A percentile compares a stretch with the other conserved stretches of the same genome.
Evolutionary conservation across 176 grass and related monocot species (phyloP).

Genomic region (Echinochloa phyllopogon): DNA sequence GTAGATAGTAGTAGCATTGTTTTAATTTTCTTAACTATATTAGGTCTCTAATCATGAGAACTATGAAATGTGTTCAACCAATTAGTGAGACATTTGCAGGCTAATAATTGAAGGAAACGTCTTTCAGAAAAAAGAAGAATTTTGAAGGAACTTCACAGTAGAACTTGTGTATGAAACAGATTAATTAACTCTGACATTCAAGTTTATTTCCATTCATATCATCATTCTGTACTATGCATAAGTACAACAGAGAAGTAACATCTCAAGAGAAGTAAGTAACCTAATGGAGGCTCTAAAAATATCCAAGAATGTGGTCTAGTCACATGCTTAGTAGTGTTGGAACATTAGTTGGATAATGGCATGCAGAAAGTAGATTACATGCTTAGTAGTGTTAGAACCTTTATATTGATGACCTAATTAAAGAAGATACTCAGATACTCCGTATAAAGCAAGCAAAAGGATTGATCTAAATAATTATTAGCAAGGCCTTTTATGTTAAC

Average conservation of each 20-base stretch:
- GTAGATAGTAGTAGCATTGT: not conserved
- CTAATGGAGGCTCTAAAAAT: not conserved
- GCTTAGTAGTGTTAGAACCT: not conserved
- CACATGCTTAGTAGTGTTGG: not conserved
- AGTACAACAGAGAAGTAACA: not conserved
- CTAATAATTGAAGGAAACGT: not conserved
- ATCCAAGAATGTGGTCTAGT: not conserved
- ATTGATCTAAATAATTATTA: slow-evolving; percentile 1
- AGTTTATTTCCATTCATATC: not conserved
- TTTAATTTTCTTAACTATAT: not conserved
- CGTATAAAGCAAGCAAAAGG: not conserved
- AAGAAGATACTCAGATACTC: slow-evolving; percentile 24
- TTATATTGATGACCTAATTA: slow-evolving; percentile 29
- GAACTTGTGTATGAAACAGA: not conserved
- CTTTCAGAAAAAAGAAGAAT: not conserved
- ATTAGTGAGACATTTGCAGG: not conserved
- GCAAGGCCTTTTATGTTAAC: not conserved
- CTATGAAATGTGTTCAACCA: not conserved
- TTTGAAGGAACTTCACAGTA: not conserved
- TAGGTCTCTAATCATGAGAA: not conserved
- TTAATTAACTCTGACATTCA: not conserved
- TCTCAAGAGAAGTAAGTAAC: not conserved
- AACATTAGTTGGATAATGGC: slow-evolving; percentile 10
- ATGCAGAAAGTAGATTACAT: too few species aligned
- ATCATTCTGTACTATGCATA: not conserved